Base-by-base conservation (phyloP, 2,329 filamentous ascomycete species). In the Stagonosporopsis chrysanthemi region DNA sequence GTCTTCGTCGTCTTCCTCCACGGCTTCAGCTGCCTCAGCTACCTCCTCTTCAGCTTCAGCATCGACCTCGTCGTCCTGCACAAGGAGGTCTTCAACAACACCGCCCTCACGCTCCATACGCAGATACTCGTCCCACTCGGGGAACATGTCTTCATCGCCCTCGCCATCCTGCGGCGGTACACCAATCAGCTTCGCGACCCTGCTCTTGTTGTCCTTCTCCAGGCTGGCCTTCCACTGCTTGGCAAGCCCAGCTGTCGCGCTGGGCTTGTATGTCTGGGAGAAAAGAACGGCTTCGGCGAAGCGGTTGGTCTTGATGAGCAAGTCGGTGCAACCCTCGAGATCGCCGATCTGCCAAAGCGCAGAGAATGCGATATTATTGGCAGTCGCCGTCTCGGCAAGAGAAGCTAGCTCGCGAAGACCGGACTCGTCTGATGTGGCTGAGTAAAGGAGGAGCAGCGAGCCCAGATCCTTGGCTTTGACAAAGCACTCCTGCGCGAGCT, bases 221-320 rank as follows among this genome's bases (percentile, higher is more conserved):
- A 99, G 78, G 29, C 81, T 86, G 59, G 88, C 84, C 79, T 97
- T 97, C 95, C 94, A 99, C 60, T 86, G 79, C 58, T 83, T 82
- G 5, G 91, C 92, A 0, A 92, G 82, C 1, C 82, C 84, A 1
- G 83, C 79, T 14, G 91, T 86, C 26, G 88, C 77, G 62, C 89
- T 93, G 0, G 95, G 95, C 80, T 93, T 95, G 79, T 98, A 99
- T 2, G 94, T 99, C 78, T 98, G 94, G 4, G 92, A 87, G 75
- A 98, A 96, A 26, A 99, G 83, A 0, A 92, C 92, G 0, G 95
- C 91, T 78, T 99, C 95, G 0, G 93, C 89, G 33, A 88, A 79
- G 42, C 95, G 86, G 64, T 88, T 88, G 0, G 94, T 97, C 75
- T 88, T 87, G 44, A 86, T 83, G 11, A 99, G 85, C 6, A 96